Evolutionary conservation across 768 basidiomycete genomes (phyloP).

Genomic region (Suillus placidus): DNA sequence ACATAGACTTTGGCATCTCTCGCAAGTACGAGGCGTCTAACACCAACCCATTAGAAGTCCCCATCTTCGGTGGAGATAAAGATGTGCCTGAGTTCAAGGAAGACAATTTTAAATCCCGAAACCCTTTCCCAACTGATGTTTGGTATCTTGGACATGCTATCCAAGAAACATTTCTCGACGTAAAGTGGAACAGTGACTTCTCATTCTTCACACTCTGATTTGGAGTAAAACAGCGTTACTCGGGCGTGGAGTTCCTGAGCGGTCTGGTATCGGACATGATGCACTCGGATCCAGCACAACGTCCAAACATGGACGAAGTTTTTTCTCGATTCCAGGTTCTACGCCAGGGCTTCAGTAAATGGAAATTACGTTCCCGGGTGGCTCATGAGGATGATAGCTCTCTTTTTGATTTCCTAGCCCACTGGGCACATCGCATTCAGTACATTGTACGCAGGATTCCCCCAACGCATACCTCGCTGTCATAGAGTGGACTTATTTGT

Average conservation of each 20-base stretch:
- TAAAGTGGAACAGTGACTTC: conserved; percentile 12
- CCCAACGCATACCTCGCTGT: not conserved
- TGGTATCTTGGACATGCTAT: conserved; percentile 47
- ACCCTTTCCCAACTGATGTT: conserved; percentile 49
- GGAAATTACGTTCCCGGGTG: conserved; percentile 34
- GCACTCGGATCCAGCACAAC: conserved; percentile 33
- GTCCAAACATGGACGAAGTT: conserved; percentile 34
- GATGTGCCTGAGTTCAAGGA: conserved; percentile 42
- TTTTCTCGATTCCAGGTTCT: conserved; percentile 24
- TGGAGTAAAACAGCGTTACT: not conserved
- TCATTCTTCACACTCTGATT: not conserved
- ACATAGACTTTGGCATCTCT: conserved; percentile 43
- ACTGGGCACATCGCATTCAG: conserved; percentile 19
- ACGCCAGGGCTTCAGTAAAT: conserved; percentile 9
- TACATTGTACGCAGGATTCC: conserved; percentile 21
- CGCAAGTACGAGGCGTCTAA: conserved; percentile 30
- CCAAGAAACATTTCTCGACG: conserved; percentile 32
- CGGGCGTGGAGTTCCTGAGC: conserved; percentile 26
- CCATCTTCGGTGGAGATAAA: conserved; percentile 45
- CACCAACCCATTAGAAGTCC: conserved; percentile 27
- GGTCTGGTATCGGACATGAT: conserved; percentile 37
- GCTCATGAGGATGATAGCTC: conserved; percentile 13
- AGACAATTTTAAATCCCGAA: conserved; percentile 22
- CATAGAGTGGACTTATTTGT: not conserved
- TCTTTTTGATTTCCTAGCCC: conserved; percentile 15